phyloP scores from a whole-genome alignment of 306 rosid species.

The Gillenia trifoliata region DNA sequence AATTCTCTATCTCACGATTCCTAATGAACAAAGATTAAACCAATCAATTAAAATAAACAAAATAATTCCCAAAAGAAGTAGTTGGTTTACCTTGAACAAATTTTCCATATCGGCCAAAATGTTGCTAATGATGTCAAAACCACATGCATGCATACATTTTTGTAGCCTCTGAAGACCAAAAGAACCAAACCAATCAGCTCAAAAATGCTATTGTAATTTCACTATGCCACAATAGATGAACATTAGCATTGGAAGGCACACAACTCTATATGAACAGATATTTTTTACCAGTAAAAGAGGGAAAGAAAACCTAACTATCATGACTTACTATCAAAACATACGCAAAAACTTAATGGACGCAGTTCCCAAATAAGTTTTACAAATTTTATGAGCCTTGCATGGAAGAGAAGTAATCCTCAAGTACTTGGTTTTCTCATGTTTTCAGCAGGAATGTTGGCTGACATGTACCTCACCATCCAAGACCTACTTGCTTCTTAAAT shows the following conservation, averaged over 20 bases:
- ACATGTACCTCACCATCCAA: too few species aligned
- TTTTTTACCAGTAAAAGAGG: neutral
- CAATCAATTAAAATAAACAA: neutral
- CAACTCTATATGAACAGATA: neutral
- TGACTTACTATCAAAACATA: too few species aligned
- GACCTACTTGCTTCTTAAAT: too few species aligned
- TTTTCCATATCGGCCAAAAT: conserved; percentile 53
- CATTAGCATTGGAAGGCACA: neutral
- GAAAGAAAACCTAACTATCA: too few species aligned
- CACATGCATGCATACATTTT: conserved; percentile 62
- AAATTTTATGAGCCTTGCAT: neutral
- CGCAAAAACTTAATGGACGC: neutral
- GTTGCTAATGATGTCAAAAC: conserved; percentile 50
- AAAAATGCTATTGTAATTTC: neutral
- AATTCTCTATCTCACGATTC: neutral
- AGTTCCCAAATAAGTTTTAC: neutral
- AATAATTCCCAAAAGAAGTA: neutral
- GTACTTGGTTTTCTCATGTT: too few species aligned
- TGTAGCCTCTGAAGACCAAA: conserved; percentile 62
- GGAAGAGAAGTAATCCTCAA: neutral
- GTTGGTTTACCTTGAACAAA: conserved; percentile 59
- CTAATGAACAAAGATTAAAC: neutral
- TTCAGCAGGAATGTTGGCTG: too few species aligned
- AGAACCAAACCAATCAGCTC: conserved; percentile 12
- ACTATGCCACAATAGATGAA: neutral